Base-by-base conservation (phyloP, 108 stramenopile genomes). In the Conticribra guillardii region DNA sequence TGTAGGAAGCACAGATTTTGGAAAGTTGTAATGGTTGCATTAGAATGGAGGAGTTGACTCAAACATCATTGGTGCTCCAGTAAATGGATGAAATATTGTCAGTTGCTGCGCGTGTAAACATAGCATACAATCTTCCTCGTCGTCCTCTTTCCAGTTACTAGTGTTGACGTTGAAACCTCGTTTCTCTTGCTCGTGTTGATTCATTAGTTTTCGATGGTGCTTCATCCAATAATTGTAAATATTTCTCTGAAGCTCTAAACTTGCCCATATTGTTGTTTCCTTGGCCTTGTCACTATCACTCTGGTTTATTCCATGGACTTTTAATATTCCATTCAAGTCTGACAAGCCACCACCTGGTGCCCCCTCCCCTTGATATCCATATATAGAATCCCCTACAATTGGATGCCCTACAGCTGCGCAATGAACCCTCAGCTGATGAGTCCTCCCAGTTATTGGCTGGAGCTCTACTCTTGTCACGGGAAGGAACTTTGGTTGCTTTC, bases 351-450 rank as follows among this genome's bases (percentile, higher is more conserved):
- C 81, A 54, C 56, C 18, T 1, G 72, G 33, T 16, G 59, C 19
- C 30, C 76, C 81, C 31, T 82, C 81, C 4, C 82, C 83, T 58
- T 62, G 28, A 64, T 31, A 73, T 22, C 89, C 88, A 67, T 94
- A 94, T 28, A 86, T 88, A 14, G 71, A 72, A 79, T 95, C 93
- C 19, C 89, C 93, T 0, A 92, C 73, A 45, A 95, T 92, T 7
- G 93, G 89, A 57, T 89, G 69, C 21, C 90, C 93, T 16, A 90
- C 45, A 15, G 76, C 88, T 19, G 89, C 88, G 56, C 85, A 80
- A 63, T 95, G 93, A 0, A 92, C 90, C 18, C 93, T 82, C 4
- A 95, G 61, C 58, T 95, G 93, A 56, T 95, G 93, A 11, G 89
- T 90, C 11, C 89, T 70, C 14, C 89, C 89, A 4, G 89, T 90